Percentiles rank a stretch among this genome's conserved stretches.
Evolutionary conservation across 768 basidiomycete species (phyloP).

Genomic region (Rhodosporidiobolus sp.): DNA sequence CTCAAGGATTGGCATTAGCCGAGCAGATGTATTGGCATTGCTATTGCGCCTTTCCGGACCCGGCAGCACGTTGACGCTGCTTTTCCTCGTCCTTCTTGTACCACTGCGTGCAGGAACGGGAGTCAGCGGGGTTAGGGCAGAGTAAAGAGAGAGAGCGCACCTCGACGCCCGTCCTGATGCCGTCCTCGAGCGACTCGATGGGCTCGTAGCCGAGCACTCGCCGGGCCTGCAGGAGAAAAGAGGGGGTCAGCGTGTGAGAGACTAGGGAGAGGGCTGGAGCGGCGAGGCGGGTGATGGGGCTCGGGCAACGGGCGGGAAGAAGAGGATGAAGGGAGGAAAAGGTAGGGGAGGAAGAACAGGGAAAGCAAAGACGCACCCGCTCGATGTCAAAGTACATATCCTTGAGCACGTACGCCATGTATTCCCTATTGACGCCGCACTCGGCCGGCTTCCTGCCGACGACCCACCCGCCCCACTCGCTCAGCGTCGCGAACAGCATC

Average conservation of each 20-base stretch:
- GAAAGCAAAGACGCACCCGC: slow-evolving; percentile 59
- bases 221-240: slow-evolving; percentile 55
- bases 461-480: slow-evolving; percentile 72
- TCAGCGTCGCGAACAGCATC: slow-evolving; percentile 65
- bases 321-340: no score
- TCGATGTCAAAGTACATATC: slow-evolving; percentile 90
- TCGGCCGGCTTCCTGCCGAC: slow-evolving; percentile 67
- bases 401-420: slow-evolving; percentile 73
- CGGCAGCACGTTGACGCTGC: background rate
- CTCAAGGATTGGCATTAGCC: no score
- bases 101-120: slow-evolving; percentile 5
- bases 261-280: no score
- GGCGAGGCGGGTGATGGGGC: no score
- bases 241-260: background rate
- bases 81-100: slow-evolving; percentile 33
- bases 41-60: background rate
- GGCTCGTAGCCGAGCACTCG: slow-evolving; percentile 91
- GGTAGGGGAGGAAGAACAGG: no score
- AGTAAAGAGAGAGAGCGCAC: slow-evolving; percentile 3
- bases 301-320: no score
- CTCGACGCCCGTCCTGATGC: slow-evolving; percentile 67
- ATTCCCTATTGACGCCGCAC: slow-evolving; percentile 68
- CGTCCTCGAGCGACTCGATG: slow-evolving; percentile 78
- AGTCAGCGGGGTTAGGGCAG: background rate
- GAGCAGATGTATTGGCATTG: no score